Base-by-base conservation (phyloP, 2,329 filamentous ascomycete species). In the Neofusicoccum umdonicola region DNA sequence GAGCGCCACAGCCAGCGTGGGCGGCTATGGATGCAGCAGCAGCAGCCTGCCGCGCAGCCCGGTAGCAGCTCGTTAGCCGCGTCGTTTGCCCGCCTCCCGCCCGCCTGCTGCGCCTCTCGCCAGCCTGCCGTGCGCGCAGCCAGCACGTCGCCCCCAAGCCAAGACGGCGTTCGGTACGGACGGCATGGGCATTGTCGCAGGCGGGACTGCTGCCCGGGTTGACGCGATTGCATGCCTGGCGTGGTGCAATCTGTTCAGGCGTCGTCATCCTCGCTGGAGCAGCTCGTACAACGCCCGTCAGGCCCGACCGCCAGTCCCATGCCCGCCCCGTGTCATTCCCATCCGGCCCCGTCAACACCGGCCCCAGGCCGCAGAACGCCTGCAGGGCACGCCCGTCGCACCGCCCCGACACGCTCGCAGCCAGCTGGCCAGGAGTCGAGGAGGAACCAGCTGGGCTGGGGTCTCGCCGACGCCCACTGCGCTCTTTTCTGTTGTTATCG, bases 141-240 rank as follows among this genome's bases (percentile, higher is more conserved):
- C 11, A 22, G 11, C 19, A 15, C 17, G 45, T 19, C 17, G 45
- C 45, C 17, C 17, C 45, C 45, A 22, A 48, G 45, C 90, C 6
- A 92, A 97, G 72, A 82, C 86, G 4, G 94, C 89, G 11, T 90
- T 97, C 68, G 74, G 79, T 2, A 78, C 82, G 48, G 82, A 86
- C 4, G 54, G 54, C 54, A 58, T 35, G 34, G 22, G 54, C 39
- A 42, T 19, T 39, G 72, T 81, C n/a, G 39, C 56, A 15, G 9
- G 22, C 56, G 39, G 56, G n/a, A 8, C 9, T 13, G 34, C 39
- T 7, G 37, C 9, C 56, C 27, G 12, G 42, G 56, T 19, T 60
- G 56, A 60, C 56, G 56, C 56, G 56, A 60, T 47, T 9, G 56
- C 56, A 47, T 60, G 56, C 56, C 56, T 60, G 56, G 56, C 56